Base-by-base conservation (phyloP, 192 early-diverging fungal species). In the Coemansia sp. region DNA sequence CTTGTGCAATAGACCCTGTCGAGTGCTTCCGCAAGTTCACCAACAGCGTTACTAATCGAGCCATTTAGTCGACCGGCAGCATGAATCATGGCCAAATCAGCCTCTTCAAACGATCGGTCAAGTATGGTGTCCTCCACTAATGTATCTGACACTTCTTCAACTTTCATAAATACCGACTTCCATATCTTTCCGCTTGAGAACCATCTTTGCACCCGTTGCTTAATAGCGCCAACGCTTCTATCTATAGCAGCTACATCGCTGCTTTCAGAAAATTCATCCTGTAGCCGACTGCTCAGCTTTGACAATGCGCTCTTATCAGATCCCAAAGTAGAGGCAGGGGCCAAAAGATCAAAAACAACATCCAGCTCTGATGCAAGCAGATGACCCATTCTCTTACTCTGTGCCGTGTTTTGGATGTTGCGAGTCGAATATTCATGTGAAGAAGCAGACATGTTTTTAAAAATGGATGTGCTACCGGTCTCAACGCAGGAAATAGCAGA, bases 71-170 rank as follows among this genome's bases (percentile, higher is more conserved):
- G 73, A 32, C 79, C 79, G 11, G 79, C 56, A 0, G 79, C 79
- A 19, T 81, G 79, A 21, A 76, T 38, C 79, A 81, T 81, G 9
- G 67, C 79, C 4, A 81, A 61, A 8, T 81, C 79, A 1, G 74
- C 73, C 23, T 75, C 70, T 56, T 81, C 79, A 53, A 76, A 69
- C 11, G 67, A 63, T n/a, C 79, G 45, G 48, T 81, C 70, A 18
- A 72, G 66, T 4, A 81, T 57, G 12, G 70, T 60, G 15, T 69
- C 61, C 11, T 81, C 79, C 8, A 76, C 52, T 9, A 81, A 64
- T 6, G 40, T 49, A 53, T 81, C 79, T 0, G 79, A 61, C 12
- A 64, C 54, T 53, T 81, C 79, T 21, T 69, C 69, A 5, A 81
- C 79, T 47, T 74, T 74, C 79, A 81, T 75, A 32, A 72, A 21